Base-by-base conservation (phyloP, 441 rosid species). In the Corymbia calophylla region DNA sequence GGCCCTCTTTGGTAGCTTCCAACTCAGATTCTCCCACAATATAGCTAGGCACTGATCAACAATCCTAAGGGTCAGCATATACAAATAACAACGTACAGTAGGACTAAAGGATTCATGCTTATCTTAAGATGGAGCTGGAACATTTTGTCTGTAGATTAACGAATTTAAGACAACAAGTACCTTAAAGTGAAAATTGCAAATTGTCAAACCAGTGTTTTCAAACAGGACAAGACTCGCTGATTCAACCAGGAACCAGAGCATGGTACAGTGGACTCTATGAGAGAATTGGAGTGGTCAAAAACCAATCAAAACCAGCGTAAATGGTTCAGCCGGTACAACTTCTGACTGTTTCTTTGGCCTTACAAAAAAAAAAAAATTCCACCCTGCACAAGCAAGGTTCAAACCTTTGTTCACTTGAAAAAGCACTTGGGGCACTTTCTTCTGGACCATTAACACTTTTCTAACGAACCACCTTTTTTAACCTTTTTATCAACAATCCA, bases 1-100 rank as follows among this genome's bases (percentile, higher is more conserved):
- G 92, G 55, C 92, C 93, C 77, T 93, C 94, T 82, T 94, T 91
- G 32, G 93, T 85, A 88, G 92, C 93, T 90, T 93, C 90, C 66
- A 90, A 81, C 90, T 92, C 93, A 54, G 92, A 86, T 87, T 92
- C 92, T 73, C 93, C 92, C 86, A 91, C 90, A 49, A 89, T 23
- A 73, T 88, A 89, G 80, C 92, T 90, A 68, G 94, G 94, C 87
- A 90, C 95, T 93, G 91, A 48, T 73, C 88, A 92, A 44, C 88
- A 87, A 88, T 32, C 62, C 53, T 68, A 89, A 73, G n/a, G 51
- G 88, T 91, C 89, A 91, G 90, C 88, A 53, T 48, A 51, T 87
- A 77, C 47, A 55, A 18, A n/a, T 51, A 86, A 86, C 54, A 86
- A 29, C 60, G 39, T 77, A 23, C 11, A 2, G n/a, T 44, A 77